Evolutionary conservation across 2,329 filamentous ascomycete species (phyloP).

Genomic region (Podosphaera aphanis): DNA sequence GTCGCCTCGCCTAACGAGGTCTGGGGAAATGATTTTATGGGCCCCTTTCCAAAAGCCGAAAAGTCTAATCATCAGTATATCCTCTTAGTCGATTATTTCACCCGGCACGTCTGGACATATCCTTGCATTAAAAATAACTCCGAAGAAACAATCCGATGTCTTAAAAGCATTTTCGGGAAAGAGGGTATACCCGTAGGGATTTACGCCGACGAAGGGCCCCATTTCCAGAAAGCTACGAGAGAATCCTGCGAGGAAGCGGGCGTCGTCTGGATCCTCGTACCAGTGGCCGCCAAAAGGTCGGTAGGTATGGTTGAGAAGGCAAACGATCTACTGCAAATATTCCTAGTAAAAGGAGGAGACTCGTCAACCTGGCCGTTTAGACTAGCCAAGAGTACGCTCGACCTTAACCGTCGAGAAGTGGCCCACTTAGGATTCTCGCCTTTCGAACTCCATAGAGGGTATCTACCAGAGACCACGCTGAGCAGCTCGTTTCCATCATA

Average conservation of each 20-base stretch:
- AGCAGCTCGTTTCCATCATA: no score
- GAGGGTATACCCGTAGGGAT: background rate
- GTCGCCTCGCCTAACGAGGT: background rate
- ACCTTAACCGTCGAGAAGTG: no score
- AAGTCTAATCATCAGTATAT: background rate
- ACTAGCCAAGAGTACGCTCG: no score
- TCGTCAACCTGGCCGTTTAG: background rate
- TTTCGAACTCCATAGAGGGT: no score
- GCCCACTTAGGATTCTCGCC: no score
- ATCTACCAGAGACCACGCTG: no score
- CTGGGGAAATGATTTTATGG: background rate
- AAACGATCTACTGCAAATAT: background rate
- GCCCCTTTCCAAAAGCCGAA: background rate
- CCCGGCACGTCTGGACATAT: background rate
- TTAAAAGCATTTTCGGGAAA: background rate
- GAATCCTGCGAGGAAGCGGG: background rate
- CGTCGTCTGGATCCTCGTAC: background rate
- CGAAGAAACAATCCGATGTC: background rate
- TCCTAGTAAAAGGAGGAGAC: background rate
- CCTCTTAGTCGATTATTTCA: slow-evolving; percentile 1
- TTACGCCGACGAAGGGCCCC: background rate
- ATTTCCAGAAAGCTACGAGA: background rate
- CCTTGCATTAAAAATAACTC: background rate
- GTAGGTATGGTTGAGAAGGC: slow-evolving; percentile 2
- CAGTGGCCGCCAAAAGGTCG: background rate